Evolutionary conservation across 495 filamentous ascomycete genomes (phyloP), one percentile per base, ranked within the genome.

Genomic region (Cercophora sp.): DNA sequence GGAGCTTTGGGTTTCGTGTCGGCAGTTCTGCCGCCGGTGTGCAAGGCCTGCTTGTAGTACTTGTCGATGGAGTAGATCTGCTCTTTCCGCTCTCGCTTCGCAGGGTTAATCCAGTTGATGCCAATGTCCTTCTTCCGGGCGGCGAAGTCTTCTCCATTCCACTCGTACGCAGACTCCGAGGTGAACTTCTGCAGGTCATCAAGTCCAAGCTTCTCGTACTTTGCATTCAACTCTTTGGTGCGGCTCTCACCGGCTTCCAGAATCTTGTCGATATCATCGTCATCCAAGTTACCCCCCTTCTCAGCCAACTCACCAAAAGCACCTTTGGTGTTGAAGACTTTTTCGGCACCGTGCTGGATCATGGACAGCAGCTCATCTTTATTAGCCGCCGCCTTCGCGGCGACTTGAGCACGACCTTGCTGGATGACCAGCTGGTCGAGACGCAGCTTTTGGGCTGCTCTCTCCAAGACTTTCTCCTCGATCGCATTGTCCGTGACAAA

Each of bases 361-460:
- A 99, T 97, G 48, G 80, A 88, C 9, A 99, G 79, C 24, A 99
- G 76, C 57, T 99, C 94, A 48, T 97, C 94, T 66, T 99, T 99
- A 39, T 88, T 94, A 6, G 92, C 87, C 1, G 80, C 79, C 24
- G 86, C 86, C 72, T 94, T 94, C 1, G 85, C 85, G 25, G 88
- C 87, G 50, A 89, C 89, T 68, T 96, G 93, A 31, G 94, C 87
- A 58, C 94, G 91, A 19, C 94, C 94, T 77, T 99, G 94, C 58
- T 99, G 94, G 61, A 99, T 99, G 50, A 99, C 94, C n/a, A 99
- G 80, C 69, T 97, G 93, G 62, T 99, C 94, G 36, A 99, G 81
- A 44, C 94, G 91, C 50, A 99, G 72, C 66, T 99, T 99, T 62
- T 99, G 94, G 2, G 94, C 94, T 5, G 94, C 94, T 65, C 94